Base-by-base conservation (phyloP, 2,329 filamentous ascomycete species). In the Phialocephala sp. region DNA sequence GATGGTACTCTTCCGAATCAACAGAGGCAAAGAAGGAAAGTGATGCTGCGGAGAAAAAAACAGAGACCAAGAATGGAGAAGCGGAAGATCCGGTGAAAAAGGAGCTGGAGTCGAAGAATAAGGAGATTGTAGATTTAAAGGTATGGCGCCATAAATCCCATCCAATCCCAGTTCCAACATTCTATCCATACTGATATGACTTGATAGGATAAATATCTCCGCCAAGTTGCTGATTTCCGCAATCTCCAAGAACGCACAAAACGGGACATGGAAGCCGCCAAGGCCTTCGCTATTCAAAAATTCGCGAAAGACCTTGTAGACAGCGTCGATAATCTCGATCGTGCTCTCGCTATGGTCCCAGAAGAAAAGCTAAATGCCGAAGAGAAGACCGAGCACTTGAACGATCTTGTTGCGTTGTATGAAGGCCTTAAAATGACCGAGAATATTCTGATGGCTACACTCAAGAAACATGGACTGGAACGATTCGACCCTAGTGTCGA, bases 391-490 rank as follows among this genome's bases (percentile, higher is more conserved):
- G 84, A 85, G 72, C 80, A 85, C 60, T 81, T 87, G 27, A 84
- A 91, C 77, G 93, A 97, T 71, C 85, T 98, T 41, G 81, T 85
- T 67, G 91, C 89, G 74, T 86, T 99, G 68, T 89, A 97, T 79
- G 90, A 93, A 69, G 95, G 95, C 64, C 84, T 99, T 76, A 93
- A 93, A 82, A 97, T 99, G 94, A 98, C 94, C 36, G 93, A 98
- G 81, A 84, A 79, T 66, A 93, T 97, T 75, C 84, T 99, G 75
- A 89, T 97, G 83, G 84, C 84, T 77, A 97, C 94, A 20, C 85
- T 99, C 71, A 89, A 92, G 83, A 97, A 96, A 85, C 95, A 99
- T 80, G 95, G 95, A 63, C 84, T 99, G 68, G 92, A 97, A 84
- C 86, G 94, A 72, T 92, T 97, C 78, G 89, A 94, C 77, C 94